Evolutionary conservation across 306 rosid species (phyloP).

Genomic region (Gleditsia sinensis): DNA sequence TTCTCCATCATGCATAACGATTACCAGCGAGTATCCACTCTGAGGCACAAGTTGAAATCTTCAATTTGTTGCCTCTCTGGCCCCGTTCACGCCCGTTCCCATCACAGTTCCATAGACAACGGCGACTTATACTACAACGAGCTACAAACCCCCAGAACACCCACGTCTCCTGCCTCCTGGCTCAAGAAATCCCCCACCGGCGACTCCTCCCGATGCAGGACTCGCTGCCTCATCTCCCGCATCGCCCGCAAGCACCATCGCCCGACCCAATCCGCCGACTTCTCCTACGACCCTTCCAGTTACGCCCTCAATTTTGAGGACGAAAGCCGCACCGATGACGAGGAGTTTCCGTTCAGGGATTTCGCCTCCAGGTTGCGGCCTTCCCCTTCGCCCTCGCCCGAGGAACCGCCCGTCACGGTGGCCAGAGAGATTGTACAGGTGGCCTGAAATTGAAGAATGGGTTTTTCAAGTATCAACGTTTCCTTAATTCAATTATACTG

Average conservation of each 20-base stretch:
- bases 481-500: not conserved
- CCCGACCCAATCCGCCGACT: constrained; percentile 37
- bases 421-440: constrained; percentile 18
- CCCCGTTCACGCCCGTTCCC: not conserved
- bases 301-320: constrained; percentile 54
- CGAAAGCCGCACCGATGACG: not conserved
- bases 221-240: not conserved
- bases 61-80: constrained; percentile 42
- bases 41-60: constrained; percentile 34
- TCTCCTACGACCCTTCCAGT: constrained; percentile 45
- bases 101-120: not conserved
- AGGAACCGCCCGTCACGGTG: not conserved
- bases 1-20: constrained; percentile 26
- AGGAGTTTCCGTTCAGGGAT: constrained; percentile 20
- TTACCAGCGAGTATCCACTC: constrained; percentile 11
- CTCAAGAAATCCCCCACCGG: constrained; percentile 13
- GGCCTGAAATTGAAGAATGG: constrained; percentile 3
- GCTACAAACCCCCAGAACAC: constrained; percentile 16
- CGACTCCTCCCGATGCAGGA: not conserved
- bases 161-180: not conserved
- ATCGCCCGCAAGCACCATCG: constrained; percentile 20
- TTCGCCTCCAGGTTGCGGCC: constrained; percentile 33
- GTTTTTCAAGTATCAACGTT: not conserved
- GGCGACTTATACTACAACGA: constrained; percentile 21
- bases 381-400: not conserved